Evolutionary conservation across 768 basidiomycete species (phyloP), one percentile per base, ranked within the genome.

Genomic region (Omphalotus guepiniiformis): DNA sequence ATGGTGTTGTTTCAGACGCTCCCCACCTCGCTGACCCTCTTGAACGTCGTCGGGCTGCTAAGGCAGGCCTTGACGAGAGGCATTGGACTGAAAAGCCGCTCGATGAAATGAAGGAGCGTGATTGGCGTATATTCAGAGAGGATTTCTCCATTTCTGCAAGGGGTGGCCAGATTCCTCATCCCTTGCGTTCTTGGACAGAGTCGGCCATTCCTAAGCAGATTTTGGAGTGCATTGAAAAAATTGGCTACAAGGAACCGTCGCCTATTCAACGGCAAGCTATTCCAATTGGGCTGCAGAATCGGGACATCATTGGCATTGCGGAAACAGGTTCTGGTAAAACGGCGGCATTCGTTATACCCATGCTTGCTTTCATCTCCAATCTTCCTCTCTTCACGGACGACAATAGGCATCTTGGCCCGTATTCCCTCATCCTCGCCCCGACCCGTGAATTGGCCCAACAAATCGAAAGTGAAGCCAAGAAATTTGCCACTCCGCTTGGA

Each of bases 291-390:
- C 67, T 98, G 53, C 91, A 94, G 61, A 93, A 94, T 59, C 80
- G 96, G 42, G 96, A 99, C 65, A 83, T 98, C 54, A 97, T 99
- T 61, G 96, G 96, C 55, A 94, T 99, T 51, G 96, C 96, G 49
- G 95, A 99, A 68, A 99, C 96, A 37, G 95, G 94, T 75, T 97
- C 95, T 59, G 95, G 95, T 63, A 98, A 98, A 74, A 98, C 95
- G 21, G 95, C 95, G 28, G 92, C 94, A 3, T 98, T 98, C 63
- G 94, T 97, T 50, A 95, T 98, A 44, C 95, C 95, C 28, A 97
- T 98, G 94, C 74, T 97, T 41, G 74, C 89, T 27, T 99, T 97
- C 68, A 99, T 99, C 56, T 82, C 84, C 16, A 79, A 80, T 43
- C 73, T 98, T 42, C 88, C 94, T 25, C 78, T 79, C 2, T 82